These are phyloP conservation scores for Suhomyces yuchorum DNA, from an alignment of 1,139 yeast species.

Conservation along the genomic window DNA sequence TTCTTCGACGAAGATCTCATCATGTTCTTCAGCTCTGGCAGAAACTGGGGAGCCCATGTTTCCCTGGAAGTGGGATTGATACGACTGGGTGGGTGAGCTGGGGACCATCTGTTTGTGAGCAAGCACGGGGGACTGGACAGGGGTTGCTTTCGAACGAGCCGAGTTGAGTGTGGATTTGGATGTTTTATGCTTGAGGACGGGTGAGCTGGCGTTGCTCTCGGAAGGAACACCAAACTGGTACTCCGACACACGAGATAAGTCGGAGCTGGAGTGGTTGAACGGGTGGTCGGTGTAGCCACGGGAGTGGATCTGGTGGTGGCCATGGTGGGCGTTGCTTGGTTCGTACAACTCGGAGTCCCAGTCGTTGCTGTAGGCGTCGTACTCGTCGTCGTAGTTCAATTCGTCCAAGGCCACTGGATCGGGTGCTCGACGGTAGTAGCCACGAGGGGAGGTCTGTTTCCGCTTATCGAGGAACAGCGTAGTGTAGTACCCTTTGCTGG, in stretches of 20 bases:
- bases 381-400: slow-evolving; percentile 7
- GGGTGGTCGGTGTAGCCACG: neutral
- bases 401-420: slow-evolving; percentile 8
- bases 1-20: neutral
- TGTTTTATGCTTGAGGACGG: slow-evolving; percentile 5
- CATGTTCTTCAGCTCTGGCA: neutral
- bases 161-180: slow-evolving; percentile 10
- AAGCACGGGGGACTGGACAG: slow-evolving; percentile 2
- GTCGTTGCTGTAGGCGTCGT: slow-evolving; percentile 5
- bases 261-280: slow-evolving; percentile 3
- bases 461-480: slow-evolving; percentile 23
- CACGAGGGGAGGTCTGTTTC: slow-evolving; percentile 17
- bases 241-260: neutral
- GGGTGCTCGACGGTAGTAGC: slow-evolving; percentile 9
- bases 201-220: neutral
- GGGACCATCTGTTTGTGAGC: slow-evolving; percentile 3
- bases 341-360: slow-evolving; percentile 9
- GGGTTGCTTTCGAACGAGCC: slow-evolving; percentile 2
- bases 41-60: neutral
- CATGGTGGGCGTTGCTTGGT: too few species aligned
- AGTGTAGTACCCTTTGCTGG: slow-evolving; percentile 27
- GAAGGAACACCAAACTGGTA: slow-evolving; percentile 4
- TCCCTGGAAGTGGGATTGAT: neutral
- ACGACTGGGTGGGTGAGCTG: slow-evolving; percentile 6
- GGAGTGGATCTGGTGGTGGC: neutral